These are phyloP conservation scores for Candida manassasensis DNA, from an alignment of 805 yeast genomes.

Conservation along the genomic window DNA sequence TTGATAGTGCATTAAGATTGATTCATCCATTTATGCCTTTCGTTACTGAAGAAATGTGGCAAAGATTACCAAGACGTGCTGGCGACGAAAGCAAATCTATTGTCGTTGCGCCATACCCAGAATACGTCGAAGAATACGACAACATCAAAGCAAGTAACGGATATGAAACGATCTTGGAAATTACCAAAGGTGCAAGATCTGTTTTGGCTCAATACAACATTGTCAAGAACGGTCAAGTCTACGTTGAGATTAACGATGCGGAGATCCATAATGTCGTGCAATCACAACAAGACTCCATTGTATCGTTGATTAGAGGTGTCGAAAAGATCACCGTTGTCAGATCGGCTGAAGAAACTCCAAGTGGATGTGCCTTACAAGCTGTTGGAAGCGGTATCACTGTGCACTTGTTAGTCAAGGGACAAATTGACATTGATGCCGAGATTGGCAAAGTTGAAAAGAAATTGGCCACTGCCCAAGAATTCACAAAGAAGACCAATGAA, in stretches of 20 bases:
- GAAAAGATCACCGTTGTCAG: conserved; percentile 65
- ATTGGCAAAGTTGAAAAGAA: conserved; percentile 77
- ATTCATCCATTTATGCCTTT: conserved; percentile 99
- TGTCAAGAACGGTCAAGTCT: conserved; percentile 81
- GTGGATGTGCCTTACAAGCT: conserved; percentile 84
- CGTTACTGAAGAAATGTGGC: conserved; percentile 98
- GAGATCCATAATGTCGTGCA: conserved; percentile 48
- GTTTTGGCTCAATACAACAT: conserved; percentile 86
- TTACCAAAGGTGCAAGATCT: conserved; percentile 89
- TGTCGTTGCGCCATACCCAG: conserved; percentile 77
- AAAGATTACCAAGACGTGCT: conserved; percentile 86
- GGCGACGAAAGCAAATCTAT: conserved; percentile 68
- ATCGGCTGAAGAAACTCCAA: conserved; percentile 57
- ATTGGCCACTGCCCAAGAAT: conserved; percentile 58
- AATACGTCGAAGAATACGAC: conserved; percentile 52
- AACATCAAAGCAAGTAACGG: conserved; percentile 64
- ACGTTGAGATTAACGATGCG: conserved; percentile 61
- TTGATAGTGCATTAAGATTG: conserved; percentile 84
- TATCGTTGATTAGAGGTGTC: conserved; percentile 88
- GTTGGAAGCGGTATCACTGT: conserved; percentile 80
- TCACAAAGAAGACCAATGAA: conserved; percentile 62
- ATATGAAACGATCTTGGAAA: conserved; percentile 78
- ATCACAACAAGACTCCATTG: conserved; percentile 80
- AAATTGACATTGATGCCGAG: conserved; percentile 88
- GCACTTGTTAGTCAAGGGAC: conserved; percentile 90